Conservation (phyloP, 1,284 basidiomycete species). For the Ganoderma leucocontextum region DNA sequence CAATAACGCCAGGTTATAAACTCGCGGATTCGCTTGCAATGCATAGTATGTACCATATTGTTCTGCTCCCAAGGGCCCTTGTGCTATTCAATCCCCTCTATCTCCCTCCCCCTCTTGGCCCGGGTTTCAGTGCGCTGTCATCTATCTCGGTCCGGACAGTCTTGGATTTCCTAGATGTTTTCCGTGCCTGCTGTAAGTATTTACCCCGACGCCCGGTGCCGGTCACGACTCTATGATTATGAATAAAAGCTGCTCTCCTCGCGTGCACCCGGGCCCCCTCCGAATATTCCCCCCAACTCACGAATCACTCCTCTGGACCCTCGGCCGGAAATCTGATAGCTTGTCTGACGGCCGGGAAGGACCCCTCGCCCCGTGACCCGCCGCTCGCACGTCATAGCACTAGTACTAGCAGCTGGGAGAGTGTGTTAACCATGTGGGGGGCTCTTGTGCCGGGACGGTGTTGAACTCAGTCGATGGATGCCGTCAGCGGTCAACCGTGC, state of each 20-base stretch:
- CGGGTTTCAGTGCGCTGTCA: not conserved
- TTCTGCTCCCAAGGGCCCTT: not conserved
- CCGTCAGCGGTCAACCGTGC: not conserved
- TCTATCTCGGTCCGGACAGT: not conserved
- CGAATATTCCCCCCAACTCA: not conserved
- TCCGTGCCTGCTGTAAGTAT: not conserved
- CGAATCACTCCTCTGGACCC: not conserved
- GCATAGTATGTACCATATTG: constrained; percentile 6
- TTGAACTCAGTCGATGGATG: not conserved
- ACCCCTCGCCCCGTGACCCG: not conserved
- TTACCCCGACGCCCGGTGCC: not conserved
- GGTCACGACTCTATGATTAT: not conserved
- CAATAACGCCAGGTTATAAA: constrained; percentile 1
- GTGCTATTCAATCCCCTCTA: not conserved
- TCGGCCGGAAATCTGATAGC: constrained; percentile 4
- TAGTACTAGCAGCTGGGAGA: not conserved
- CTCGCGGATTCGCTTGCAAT: constrained; percentile 2
- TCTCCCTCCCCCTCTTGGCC: not conserved
- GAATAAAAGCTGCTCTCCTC: constrained; percentile 3
- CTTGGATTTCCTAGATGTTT: not conserved
- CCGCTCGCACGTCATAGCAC: not conserved
- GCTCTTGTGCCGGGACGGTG: not conserved
- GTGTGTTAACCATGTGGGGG: not conserved
- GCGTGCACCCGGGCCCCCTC: not conserved
- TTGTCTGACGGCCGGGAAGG: not conserved